Evolutionary conservation across 2,329 filamentous ascomycete species (phyloP).

Genomic region (Colletotrichum spaethianum): DNA sequence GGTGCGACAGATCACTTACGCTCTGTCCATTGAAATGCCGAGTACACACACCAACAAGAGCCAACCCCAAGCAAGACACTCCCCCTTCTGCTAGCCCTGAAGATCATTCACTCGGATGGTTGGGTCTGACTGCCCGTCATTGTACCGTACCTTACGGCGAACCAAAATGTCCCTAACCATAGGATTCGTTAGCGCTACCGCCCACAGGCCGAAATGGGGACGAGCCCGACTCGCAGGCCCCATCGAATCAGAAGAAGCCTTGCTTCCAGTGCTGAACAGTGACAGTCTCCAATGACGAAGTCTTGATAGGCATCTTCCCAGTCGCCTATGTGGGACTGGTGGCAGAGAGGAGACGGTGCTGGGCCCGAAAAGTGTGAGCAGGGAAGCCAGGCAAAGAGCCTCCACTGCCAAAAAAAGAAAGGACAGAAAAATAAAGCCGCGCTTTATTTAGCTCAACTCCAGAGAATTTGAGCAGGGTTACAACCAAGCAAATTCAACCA

Average conservation of each 20-base stretch:
- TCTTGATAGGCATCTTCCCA: conserved; percentile 8
- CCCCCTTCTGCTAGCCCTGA: conserved; percentile 5
- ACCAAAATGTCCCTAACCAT: conserved; percentile 4
- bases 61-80: not conserved
- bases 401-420: not conserved
- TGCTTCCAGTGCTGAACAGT: not conserved
- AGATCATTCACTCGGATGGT: conserved; percentile 4
- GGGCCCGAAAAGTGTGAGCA: not conserved
- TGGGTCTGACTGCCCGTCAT: conserved; percentile 18
- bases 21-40: conserved; percentile 2
- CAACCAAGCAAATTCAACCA: not conserved
- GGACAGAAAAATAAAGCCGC: not conserved
- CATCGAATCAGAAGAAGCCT: not conserved
- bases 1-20: not conserved
- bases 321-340: conserved; percentile 5
- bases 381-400: conserved; percentile 15
- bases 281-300: conserved; percentile 13
- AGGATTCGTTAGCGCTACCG: not conserved
- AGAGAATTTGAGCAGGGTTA: conserved; percentile 1
- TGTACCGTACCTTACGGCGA: not conserved
- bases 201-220: conserved; percentile 5
- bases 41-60: conserved; percentile 10
- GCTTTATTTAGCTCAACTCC: conserved; percentile 13
- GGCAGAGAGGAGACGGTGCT: conserved; percentile 4
- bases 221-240: conserved; percentile 4